Evolutionary conservation across 2,329 filamentous ascomycete genomes (phyloP).

Genomic region (Botrytis pseudocinerea): DNA sequence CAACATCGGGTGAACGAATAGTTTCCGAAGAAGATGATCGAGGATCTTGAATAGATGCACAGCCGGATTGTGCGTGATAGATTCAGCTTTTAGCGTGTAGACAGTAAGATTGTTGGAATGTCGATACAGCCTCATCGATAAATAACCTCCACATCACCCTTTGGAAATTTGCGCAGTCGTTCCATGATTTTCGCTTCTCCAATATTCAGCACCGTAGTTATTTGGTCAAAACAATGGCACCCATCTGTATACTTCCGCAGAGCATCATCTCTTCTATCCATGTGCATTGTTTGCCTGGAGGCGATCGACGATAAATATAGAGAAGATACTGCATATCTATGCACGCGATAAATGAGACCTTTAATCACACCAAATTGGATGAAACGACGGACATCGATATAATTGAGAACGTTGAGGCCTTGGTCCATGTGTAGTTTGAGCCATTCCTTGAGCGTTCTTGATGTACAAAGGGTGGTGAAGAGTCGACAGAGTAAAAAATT

Average conservation of each 20-base stretch:
- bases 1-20: too few relatives aligned
- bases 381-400: slow-evolving; percentile 85
- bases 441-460: slow-evolving; percentile 85
- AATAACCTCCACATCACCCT: slow-evolving; percentile 43
- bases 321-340: slow-evolving; percentile 81
- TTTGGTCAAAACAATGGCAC: slow-evolving; percentile 76
- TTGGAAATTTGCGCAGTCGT: slow-evolving; percentile 59
- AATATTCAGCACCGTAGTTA: slow-evolving; percentile 73
- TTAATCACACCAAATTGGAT: slow-evolving; percentile 97
- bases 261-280: slow-evolving; percentile 36
- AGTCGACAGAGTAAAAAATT: slow-evolving; percentile 74
- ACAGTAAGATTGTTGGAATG: background rate
- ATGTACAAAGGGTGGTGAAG: slow-evolving; percentile 81
- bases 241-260: slow-evolving; percentile 73
- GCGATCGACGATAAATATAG: slow-evolving; percentile 54
- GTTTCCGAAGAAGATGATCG: background rate
- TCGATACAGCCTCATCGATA: slow-evolving; percentile 37
- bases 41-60: background rate
- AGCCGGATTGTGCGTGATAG: too few relatives aligned
- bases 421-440: slow-evolving; percentile 70
- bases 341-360: slow-evolving; percentile 86
- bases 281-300: slow-evolving; percentile 33
- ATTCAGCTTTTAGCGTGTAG: too few relatives aligned
- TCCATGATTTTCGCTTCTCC: slow-evolving; percentile 70
- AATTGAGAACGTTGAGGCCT: slow-evolving; percentile 64